Base-by-base conservation (phyloP, 352 stramenopile species). In the Thalassiosira oceanica region DNA sequence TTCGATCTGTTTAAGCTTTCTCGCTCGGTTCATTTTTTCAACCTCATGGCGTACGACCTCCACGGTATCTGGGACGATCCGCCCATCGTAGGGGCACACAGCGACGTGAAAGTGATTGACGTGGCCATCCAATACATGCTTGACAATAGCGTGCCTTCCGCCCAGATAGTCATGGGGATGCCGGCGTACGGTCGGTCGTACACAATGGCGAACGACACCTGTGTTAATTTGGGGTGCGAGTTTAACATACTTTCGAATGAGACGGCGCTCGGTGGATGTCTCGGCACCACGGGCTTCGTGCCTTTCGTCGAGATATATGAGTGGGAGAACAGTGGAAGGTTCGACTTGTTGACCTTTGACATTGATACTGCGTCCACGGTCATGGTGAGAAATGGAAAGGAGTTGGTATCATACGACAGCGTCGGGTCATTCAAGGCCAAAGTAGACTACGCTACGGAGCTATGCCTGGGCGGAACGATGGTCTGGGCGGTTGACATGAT, bases 361-460 rank as follows among this genome's bases (percentile, higher is more conserved):
- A 3, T 51, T 2, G 41, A 20, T 1, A 66, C 58, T 26, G 64
- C 42, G 35, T 74, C 67, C 23, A 54, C 54, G 31, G 54, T 83
- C 11, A 76, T 78, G 66, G 41, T 83, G 23, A 76, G 74, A 33
- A 58, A 76, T 20, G 60, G 51, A 1, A 45, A 71, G 18, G 66
- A 83, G 29, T 53, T 83, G 6, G 76, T 83, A 66, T 76, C 66
- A 11, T 83, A 74, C 23, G 74, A 83, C 53, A 76, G 78, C 27
- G n/a, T 46, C 4, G 66, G 73, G 43, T 66, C 73, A 28, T 83
- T 78, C 49, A 66, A 73, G 26, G 18, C 44, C 16, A 83, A 83
- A 51, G 62, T 78, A 6, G 74, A 73, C 35, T 83, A 64, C 45
- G 67, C 74, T 28, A 61, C 56, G 29, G 64, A 61, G 39, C 78